Evolutionary conservation across 139 green algal genomes (phyloP).

Genomic region (Chlorella sp.): DNA sequence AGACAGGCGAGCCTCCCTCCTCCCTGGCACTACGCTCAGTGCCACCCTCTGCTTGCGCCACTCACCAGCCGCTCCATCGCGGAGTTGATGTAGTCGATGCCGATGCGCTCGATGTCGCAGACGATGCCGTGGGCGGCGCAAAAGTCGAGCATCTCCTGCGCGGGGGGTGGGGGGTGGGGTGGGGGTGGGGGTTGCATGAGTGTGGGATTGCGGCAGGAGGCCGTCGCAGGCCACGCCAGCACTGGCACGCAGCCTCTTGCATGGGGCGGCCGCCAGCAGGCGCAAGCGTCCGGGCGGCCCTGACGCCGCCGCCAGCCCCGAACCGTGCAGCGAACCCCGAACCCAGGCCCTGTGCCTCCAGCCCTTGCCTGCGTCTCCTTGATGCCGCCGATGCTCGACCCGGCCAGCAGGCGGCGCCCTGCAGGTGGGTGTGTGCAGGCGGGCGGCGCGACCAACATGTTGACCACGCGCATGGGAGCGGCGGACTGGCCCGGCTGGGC

Average conservation of each 20-base stretch:
- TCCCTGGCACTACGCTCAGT: not conserved
- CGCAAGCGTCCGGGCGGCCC: too few relatives aligned
- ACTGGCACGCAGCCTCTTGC: too few relatives aligned
- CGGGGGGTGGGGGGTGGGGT: slow-evolving; percentile 27
- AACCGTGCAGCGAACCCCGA: too few relatives aligned
- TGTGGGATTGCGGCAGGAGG: not conserved
- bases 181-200: too few relatives aligned
- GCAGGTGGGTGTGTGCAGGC: not conserved
- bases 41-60: too few relatives aligned
- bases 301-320: too few relatives aligned
- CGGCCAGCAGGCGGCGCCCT: slow-evolving; percentile 41
- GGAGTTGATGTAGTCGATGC: slow-evolving; percentile 56
- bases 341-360: too few relatives aligned
- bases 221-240: too few relatives aligned
- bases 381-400: slow-evolving; percentile 71
- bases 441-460: too few relatives aligned
- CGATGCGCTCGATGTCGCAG: slow-evolving; percentile 44
- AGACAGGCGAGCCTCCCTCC: not conserved
- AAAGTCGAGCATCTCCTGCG: slow-evolving; percentile 80
- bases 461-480: too few relatives aligned
- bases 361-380: slow-evolving; percentile 82
- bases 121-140: slow-evolving; percentile 67
- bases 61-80: slow-evolving; percentile 73
- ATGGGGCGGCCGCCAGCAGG: too few relatives aligned
- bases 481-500: too few relatives aligned